These are phyloP conservation scores for Magnusiomyces tetraspermus DNA, from an alignment of 1,139 yeast genomes.

Conservation along the genomic window DNA sequence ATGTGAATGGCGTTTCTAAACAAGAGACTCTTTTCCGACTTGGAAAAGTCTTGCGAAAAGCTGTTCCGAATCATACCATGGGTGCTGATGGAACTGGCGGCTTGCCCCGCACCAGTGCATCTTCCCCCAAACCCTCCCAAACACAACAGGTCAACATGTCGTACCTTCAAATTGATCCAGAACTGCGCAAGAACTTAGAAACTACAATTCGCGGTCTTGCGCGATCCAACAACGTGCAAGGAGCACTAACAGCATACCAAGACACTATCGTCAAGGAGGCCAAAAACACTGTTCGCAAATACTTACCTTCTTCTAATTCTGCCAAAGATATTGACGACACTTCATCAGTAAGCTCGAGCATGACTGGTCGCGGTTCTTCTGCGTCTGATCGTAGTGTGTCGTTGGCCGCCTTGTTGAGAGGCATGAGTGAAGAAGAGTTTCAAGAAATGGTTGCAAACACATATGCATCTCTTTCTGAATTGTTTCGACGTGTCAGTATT, in stretches of 20 bases:
- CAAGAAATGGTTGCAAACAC: slow-evolving; percentile 57
- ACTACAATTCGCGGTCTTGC: slow-evolving; percentile 47
- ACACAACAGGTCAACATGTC: slow-evolving; percentile 19
- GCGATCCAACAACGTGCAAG: slow-evolving; percentile 53
- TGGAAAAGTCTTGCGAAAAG: slow-evolving; percentile 21
- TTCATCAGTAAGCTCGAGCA: slow-evolving; percentile 22
- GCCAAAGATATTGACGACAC: slow-evolving; percentile 25
- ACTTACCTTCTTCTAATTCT: slow-evolving; percentile 41
- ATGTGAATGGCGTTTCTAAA: slow-evolving; percentile 42
- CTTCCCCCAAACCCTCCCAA: background rate
- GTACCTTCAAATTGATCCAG: slow-evolving; percentile 34
- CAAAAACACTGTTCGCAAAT: slow-evolving; percentile 57
- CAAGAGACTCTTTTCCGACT: slow-evolving; percentile 48
- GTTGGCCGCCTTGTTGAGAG: slow-evolving; percentile 49
- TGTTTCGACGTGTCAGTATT: slow-evolving; percentile 59
- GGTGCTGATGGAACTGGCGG: background rate
- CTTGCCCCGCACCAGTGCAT: background rate
- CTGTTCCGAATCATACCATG: background rate
- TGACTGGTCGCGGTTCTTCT: slow-evolving; percentile 18
- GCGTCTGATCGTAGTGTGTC: slow-evolving; percentile 27
- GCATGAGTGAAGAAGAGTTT: slow-evolving; percentile 64
- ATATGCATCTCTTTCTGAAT: slow-evolving; percentile 58
- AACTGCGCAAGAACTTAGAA: slow-evolving; percentile 36
- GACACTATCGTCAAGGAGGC: slow-evolving; percentile 60
- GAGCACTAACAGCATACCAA: slow-evolving; percentile 59